Percentiles rank a stretch among this genome's conserved stretches.
Conservation (phyloP, 2,329 filamentous ascomycete species). For the Penicillium paneum region DNA sequence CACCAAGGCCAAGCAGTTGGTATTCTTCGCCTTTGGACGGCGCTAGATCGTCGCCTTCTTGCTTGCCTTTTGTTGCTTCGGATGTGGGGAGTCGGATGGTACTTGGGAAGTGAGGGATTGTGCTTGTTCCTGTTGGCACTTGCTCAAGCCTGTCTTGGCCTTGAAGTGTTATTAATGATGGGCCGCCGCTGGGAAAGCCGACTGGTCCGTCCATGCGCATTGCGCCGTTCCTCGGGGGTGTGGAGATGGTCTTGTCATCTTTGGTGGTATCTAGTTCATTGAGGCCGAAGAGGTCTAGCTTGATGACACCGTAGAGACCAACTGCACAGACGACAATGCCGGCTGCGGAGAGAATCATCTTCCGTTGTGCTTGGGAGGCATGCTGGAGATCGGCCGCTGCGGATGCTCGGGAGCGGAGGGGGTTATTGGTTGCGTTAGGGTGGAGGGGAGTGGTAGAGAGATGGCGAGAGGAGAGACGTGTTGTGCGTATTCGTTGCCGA, state of each 20-base stretch:
- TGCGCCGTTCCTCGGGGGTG: conserved; percentile 15
- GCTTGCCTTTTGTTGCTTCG: conserved; percentile 31
- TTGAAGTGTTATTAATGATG: conserved; percentile 39
- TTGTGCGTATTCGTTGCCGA: conserved; percentile 14
- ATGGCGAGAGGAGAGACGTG: conserved; percentile 12
- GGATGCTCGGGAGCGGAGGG: conserved; percentile 27
- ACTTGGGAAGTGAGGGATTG: conserved; percentile 75
- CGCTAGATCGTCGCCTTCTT: conserved; percentile 38
- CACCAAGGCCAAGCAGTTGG: conserved; percentile 80
- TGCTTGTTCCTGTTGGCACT: conserved; percentile 75
- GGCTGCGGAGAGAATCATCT: conserved; percentile 33
- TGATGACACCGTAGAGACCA: conserved; percentile 43
- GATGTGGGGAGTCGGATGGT: conserved; percentile 61
- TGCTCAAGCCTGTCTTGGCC: conserved; percentile 64
- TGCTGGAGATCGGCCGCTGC: conserved; percentile 22
- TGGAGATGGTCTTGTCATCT: conserved; percentile 3
- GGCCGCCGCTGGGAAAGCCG: conserved; percentile 33
- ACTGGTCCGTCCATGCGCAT: conserved; percentile 43
- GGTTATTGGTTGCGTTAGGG: conserved; percentile 26
- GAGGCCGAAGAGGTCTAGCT: conserved; percentile 36
- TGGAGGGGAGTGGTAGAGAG: conserved; percentile 30
- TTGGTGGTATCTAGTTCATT: conserved; percentile 18
- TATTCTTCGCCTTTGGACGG: conserved; percentile 57
- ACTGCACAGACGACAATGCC: conserved; percentile 41
- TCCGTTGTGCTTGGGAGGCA: conserved; percentile 29